A percentile compares a stretch with the other conserved stretches of the same genome.
Conservation (phyloP, 2,329 filamentous ascomycete genomes). For the Passalora sequoiae region DNA sequence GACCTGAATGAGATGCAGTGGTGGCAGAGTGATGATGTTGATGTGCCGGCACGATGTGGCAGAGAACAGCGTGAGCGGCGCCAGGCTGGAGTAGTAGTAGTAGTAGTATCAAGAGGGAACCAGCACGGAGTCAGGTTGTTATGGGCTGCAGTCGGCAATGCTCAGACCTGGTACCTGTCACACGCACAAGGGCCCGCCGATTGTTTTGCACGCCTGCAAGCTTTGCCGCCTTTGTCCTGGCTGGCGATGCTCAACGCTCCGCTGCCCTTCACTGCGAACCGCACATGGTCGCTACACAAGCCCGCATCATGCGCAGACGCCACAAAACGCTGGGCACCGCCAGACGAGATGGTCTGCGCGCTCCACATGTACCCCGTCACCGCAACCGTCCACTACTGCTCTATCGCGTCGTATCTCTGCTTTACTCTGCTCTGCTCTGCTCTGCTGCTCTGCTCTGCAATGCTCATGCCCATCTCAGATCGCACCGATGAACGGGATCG, state of each 20-base stretch:
- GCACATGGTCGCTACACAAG: conserved; percentile 23
- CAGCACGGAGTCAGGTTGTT: conserved; percentile 19
- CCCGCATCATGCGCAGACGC: conserved; percentile 21
- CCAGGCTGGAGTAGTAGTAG: conserved; percentile 14
- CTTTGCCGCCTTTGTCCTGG: conserved; percentile 29
- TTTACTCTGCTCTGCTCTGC: not conserved
- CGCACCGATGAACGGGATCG: conserved; percentile 7
- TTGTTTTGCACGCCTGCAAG: conserved; percentile 30
- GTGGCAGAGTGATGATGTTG: conserved; percentile 7
- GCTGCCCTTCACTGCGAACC: conserved; percentile 19
- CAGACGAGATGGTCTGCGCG: conserved; percentile 16
- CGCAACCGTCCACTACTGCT: conserved; percentile 7
- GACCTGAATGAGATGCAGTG: too few relatives aligned
- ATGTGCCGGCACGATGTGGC: conserved; percentile 19
- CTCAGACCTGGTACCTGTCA: conserved; percentile 18
- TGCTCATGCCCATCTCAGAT: conserved; percentile 9
- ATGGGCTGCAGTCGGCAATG: conserved; percentile 17
- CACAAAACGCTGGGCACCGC: conserved; percentile 21
- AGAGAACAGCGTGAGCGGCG: conserved; percentile 14
- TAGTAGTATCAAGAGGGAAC: too few relatives aligned
- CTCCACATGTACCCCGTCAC: conserved; percentile 23
- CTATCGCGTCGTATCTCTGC: conserved; percentile 2
- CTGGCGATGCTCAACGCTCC: conserved; percentile 5
- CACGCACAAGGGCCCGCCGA: conserved; percentile 19
- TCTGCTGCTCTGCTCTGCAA: too few relatives aligned